Evolutionary conservation across 73 alveolate genomes (phyloP).

Genomic region (Paramecium caudatum): DNA sequence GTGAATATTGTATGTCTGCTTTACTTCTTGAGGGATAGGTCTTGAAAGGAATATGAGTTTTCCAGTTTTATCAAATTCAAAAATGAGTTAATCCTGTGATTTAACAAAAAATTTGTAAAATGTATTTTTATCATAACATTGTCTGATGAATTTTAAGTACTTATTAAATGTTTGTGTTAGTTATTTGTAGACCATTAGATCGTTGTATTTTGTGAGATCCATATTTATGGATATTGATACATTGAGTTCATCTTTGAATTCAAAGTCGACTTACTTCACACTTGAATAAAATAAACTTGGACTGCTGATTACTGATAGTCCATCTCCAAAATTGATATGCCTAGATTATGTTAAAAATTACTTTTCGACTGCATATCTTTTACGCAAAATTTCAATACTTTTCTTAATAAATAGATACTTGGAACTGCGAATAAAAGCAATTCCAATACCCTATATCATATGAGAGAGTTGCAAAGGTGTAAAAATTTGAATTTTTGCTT

Average conservation of each 20-base stretch:
- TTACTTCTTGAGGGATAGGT: not conserved
- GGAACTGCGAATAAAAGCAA: slow-evolving; percentile 30
- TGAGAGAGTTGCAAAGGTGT: slow-evolving; percentile 16
- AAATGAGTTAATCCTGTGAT: slow-evolving; percentile 9
- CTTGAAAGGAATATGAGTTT: slow-evolving; percentile 17
- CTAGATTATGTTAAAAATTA: not conserved
- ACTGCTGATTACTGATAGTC: slow-evolving; percentile 13
- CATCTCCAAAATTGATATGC: slow-evolving; percentile 36
- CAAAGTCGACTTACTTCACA: slow-evolving; percentile 27
- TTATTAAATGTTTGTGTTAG: not conserved
- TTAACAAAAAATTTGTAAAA: slow-evolving; percentile 28
- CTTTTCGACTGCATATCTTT: slow-evolving; percentile 27
- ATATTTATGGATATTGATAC: slow-evolving; percentile 11
- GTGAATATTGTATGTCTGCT: not conserved
- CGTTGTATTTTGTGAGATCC: slow-evolving; percentile 4
- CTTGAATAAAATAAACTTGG: slow-evolving; percentile 21
- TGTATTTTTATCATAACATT: slow-evolving; percentile 49
- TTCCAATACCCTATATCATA: slow-evolving; percentile 47
- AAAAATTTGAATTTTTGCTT: slow-evolving; percentile 21
- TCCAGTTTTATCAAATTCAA: slow-evolving; percentile 41
- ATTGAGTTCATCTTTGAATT: slow-evolving; percentile 27
- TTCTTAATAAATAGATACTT: slow-evolving; percentile 37
- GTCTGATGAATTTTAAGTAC: not conserved
- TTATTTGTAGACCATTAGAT: slow-evolving; percentile 24
- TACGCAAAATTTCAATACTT: not conserved